Evolutionary conservation across 129 eudicot genomes (phyloP).

Genomic region (Calendula officinalis): DNA sequence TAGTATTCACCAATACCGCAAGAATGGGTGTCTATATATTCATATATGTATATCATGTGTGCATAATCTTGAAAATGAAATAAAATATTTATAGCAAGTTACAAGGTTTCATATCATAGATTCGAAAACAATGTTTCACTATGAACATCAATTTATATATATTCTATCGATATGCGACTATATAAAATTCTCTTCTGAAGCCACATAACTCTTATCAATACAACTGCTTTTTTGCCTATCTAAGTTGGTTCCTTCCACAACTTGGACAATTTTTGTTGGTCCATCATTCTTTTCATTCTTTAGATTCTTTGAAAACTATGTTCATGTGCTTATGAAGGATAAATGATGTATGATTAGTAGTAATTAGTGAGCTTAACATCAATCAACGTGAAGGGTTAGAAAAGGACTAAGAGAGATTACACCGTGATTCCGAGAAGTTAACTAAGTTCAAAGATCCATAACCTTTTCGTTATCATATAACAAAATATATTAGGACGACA

Average conservation of each 20-base stretch:
- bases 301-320: constrained; percentile 27
- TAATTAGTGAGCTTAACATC: constrained; percentile 1
- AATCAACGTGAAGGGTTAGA: constrained; percentile 8
- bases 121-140: constrained; percentile 27
- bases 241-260: constrained; percentile 24
- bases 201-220: constrained; percentile 39
- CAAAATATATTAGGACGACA: constrained; percentile 3
- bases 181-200: constrained; percentile 28
- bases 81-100: constrained; percentile 3
- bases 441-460: constrained; percentile 1
- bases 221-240: constrained; percentile 15
- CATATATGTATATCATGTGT: too few relatives aligned
- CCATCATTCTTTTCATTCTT: constrained; percentile 20
- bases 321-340: constrained; percentile 20
- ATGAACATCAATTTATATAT: constrained; percentile 29
- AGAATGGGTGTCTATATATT: too few relatives aligned
- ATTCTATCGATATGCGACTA: constrained; percentile 25
- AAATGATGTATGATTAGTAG: background rate
- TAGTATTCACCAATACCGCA: too few relatives aligned
- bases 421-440: too few relatives aligned
- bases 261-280: constrained; percentile 15
- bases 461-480: background rate
- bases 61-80: background rate
- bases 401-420: constrained; percentile 1
- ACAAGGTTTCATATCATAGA: background rate